phyloP scores from a whole-genome alignment of 805 yeast genomes.

The Sungouiozyma ichnusensis region DNA sequence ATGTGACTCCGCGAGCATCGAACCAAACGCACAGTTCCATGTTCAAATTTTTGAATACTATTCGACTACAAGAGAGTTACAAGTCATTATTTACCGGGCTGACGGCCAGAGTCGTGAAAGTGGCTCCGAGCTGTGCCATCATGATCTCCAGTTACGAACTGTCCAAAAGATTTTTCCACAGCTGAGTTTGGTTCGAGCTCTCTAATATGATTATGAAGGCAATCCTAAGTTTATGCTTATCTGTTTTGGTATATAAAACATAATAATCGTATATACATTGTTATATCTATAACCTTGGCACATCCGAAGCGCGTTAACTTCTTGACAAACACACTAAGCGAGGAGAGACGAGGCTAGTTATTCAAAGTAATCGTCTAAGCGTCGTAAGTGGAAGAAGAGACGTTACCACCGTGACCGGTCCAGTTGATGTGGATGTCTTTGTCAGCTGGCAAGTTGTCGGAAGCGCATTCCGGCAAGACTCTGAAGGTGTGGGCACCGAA shows the following conservation, averaged over 20 bases:
- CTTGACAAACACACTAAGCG: too few relatives aligned
- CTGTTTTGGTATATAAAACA: background rate
- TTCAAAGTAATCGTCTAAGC: too few relatives aligned
- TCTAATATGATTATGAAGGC: too few relatives aligned
- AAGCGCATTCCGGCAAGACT: slow-evolving; percentile 80
- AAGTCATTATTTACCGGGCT: slow-evolving; percentile 80
- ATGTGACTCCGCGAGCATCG: slow-evolving; percentile 7
- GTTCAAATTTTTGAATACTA: slow-evolving; percentile 54
- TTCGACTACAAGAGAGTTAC: slow-evolving; percentile 65
- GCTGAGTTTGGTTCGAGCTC: background rate
- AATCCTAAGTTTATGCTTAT: background rate
- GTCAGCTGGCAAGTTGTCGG: slow-evolving; percentile 65
- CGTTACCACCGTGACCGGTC: slow-evolving; percentile 98
- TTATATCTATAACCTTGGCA: background rate
- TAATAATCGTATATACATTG: background rate
- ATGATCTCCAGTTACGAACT: slow-evolving; percentile 94
- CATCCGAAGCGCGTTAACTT: background rate
- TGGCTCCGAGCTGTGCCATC: slow-evolving; percentile 96
- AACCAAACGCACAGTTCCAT: slow-evolving; percentile 33
- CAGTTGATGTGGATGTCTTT: slow-evolving; percentile 92
- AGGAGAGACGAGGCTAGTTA: too few relatives aligned
- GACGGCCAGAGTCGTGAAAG: slow-evolving; percentile 75
- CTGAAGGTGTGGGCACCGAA: slow-evolving; percentile 99
- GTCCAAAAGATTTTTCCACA: slow-evolving; percentile 50
- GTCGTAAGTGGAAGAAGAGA: slow-evolving; percentile 87